These are phyloP conservation scores for Papiliotrema laurentii DNA, from an alignment of 1,284 basidiomycete species.

Conservation along the genomic window DNA sequence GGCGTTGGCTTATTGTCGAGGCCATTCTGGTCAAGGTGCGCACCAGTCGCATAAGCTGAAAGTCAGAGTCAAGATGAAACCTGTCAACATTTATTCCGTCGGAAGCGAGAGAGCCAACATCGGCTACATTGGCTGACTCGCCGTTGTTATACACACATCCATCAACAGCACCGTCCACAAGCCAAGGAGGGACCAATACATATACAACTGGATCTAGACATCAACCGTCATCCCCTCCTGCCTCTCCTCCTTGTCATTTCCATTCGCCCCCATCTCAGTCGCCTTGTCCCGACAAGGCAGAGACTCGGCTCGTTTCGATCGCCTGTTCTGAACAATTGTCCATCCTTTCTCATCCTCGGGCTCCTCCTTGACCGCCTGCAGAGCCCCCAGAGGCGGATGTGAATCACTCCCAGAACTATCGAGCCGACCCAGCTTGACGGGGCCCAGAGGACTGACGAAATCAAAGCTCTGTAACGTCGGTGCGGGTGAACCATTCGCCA, in stretches of 20 bases:
- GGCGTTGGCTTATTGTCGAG: neutral
- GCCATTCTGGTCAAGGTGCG: neutral
- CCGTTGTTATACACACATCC: no score
- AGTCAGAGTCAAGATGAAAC: no score
- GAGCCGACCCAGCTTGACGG: slow-evolving; percentile 19
- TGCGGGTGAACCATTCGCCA: slow-evolving; percentile 16
- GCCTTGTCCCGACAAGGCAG: slow-evolving; percentile 13
- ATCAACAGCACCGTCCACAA: no score
- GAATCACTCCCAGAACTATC: slow-evolving; percentile 8
- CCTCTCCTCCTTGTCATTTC: neutral
- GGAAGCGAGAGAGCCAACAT: no score
- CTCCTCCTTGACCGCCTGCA: slow-evolving; percentile 26
- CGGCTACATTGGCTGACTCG: no score
- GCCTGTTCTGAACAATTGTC: slow-evolving; percentile 14
- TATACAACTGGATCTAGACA: no score
- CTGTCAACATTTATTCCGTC: no score
- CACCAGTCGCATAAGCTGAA: no score
- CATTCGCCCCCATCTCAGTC: slow-evolving; percentile 1
- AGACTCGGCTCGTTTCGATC: slow-evolving; percentile 12
- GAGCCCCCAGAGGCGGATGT: slow-evolving; percentile 8
- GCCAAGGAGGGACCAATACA: no score
- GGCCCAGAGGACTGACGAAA: slow-evolving; percentile 39
- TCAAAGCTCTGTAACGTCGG: slow-evolving; percentile 34
- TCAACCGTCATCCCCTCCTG: neutral
- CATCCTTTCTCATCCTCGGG: slow-evolving; percentile 21